Base-by-base conservation (phyloP, 139 green algal genomes). In the Micractinium conductrix region DNA sequence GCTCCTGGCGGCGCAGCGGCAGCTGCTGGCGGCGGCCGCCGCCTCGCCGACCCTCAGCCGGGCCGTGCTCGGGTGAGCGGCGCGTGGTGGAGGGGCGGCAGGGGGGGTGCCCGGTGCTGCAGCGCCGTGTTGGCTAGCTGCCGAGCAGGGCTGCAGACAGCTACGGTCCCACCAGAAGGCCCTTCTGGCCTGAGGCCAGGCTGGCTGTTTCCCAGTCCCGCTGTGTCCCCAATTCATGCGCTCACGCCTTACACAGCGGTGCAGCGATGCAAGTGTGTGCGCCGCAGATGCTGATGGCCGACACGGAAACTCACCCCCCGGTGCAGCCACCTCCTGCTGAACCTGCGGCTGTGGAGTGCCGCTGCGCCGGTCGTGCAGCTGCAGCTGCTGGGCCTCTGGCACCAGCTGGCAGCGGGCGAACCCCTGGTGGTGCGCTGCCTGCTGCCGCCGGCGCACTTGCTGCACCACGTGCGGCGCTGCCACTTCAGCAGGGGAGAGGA, bases 321-420 rank as follows among this genome's bases (percentile, higher is more conserved):
- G 12, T 30, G 42, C 70, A 78, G 70, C 44, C 73, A 86, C 60
- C 78, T 92, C 70, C 73, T 92, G 71, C 78, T 91, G 40, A 89
- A 91, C 45, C 65, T 92, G 65, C 62, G 67, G 17, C 78, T 92
- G 65, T 92, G 86, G 86, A 70, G 62, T n/a, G 35, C 79, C 37
- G 89, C 86, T 0, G 62, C 81, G 2, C 37, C 74, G 24, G 78
- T 24, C 33, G 80, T 74, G n/a, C 89, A 92, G 86, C 71, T 14
- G 1, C 74, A 81, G 63, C 45, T 88, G 44, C 69, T 81, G 30
- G 65, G 38, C 4, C 73, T 88, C 12, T 74, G 85, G 63, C 38
- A 63, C 22, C 80, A 86, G 79, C 83, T 90, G 30, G 74, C 83
- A 14, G 67, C 87, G 74, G 80, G 67, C 0, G 85, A 89, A 67